Evolutionary conservation across 2,329 filamentous ascomycete species (phyloP).

Genomic region (Claviceps sp.): DNA sequence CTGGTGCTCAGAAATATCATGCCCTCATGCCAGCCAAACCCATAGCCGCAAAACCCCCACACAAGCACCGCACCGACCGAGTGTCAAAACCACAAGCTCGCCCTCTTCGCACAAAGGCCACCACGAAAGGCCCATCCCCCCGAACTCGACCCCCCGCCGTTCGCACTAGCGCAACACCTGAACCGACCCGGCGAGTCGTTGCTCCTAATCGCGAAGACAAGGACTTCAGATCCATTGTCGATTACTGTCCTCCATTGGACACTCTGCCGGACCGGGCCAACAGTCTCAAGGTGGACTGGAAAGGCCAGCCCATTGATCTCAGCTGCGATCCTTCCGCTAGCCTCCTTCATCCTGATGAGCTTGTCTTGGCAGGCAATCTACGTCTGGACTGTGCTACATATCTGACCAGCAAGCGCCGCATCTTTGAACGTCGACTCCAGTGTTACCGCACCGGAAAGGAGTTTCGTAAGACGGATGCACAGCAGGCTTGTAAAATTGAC

Average conservation of each 20-base stretch:
- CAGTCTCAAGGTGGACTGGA: conserved; percentile 76
- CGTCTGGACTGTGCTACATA: conserved; percentile 80
- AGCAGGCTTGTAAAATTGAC: conserved; percentile 95
- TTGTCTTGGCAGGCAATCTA: conserved; percentile 62
- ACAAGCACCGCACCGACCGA: conserved; percentile 19
- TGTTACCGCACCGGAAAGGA: conserved; percentile 58
- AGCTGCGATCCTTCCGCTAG: conserved; percentile 54
- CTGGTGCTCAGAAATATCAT: conserved; percentile 22
- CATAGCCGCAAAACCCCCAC: conserved; percentile 13
- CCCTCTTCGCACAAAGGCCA: conserved; percentile 10
- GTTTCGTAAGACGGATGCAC: conserved; percentile 89
- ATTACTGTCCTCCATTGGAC: conserved; percentile 57
- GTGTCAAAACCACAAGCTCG: conserved; percentile 22
- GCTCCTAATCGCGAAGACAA: conserved; percentile 68
- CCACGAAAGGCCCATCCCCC: conserved; percentile 6
- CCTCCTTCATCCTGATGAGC: conserved; percentile 66
- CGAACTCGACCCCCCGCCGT: conserved; percentile 17
- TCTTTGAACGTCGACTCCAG: conserved; percentile 66
- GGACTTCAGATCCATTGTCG: conserved; percentile 57
- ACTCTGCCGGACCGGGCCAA: conserved; percentile 55
- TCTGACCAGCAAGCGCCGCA: conserved; percentile 81
- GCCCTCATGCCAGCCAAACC: conserved; percentile 31
- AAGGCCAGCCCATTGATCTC: conserved; percentile 66
- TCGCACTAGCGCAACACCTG: conserved; percentile 33
- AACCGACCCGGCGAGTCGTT: conserved; percentile 36